Evolutionary conservation across 257 asterid species (phyloP).

Genomic region (Lantana camara): DNA sequence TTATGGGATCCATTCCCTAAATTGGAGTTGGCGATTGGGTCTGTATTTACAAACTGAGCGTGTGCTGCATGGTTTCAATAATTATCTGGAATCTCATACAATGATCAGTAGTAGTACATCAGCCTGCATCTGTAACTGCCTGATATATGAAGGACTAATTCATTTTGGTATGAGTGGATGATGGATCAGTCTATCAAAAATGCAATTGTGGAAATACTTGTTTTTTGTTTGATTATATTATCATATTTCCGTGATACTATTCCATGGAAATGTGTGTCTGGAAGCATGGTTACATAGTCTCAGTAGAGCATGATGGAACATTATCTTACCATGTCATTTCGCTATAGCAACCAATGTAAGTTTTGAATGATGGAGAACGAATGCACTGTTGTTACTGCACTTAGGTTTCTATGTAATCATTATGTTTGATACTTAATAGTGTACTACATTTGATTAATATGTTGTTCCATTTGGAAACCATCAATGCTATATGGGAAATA

Average conservation of each 20-base stretch:
- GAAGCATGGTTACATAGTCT: conserved; percentile 3
- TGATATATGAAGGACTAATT: conserved; percentile 15
- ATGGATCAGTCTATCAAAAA: not conserved
- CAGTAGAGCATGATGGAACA: conserved; percentile 6
- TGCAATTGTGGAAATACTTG: conserved; percentile 8
- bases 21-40: conserved; percentile 21
- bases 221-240: conserved; percentile 13
- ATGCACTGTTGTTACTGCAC: not conserved
- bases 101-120: conserved; percentile 1
- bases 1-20: not conserved
- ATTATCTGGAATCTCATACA: conserved; percentile 1
- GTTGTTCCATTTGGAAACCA: conserved; percentile 19
- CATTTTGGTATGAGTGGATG: conserved; percentile 13
- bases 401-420: conserved; percentile 17
- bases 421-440: conserved; percentile 9
- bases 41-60: conserved; percentile 19
- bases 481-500: conserved; percentile 3
- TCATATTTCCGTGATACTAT: not conserved
- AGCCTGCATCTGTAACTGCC: not conserved
- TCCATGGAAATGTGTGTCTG: conserved; percentile 2
- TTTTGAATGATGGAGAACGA: not conserved
- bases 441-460: not conserved
- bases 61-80: not conserved
- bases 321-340: conserved; percentile 10
- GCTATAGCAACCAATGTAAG: conserved; percentile 15